These are phyloP conservation scores for Bretschneidera sinensis DNA, from an alignment of 345 rosid genomes.

Conservation along the genomic window DNA sequence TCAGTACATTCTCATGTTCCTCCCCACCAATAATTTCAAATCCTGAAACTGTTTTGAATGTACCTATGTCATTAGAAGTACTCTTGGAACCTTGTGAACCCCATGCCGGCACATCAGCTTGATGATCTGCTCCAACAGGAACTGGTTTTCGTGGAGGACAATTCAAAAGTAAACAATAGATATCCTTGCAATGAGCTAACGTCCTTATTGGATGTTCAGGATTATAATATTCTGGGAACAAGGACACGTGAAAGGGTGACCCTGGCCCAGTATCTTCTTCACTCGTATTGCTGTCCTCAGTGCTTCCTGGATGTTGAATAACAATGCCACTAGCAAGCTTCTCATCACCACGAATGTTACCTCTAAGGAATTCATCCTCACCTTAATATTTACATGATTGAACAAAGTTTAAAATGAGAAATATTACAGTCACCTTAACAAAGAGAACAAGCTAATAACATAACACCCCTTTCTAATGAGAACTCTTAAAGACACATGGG, in stretches of 20 bases:
- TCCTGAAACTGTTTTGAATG: slow-evolving; percentile 8
- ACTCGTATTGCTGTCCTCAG: slow-evolving; percentile 20
- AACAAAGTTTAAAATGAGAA: neutral
- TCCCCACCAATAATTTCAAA: neutral
- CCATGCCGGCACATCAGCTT: slow-evolving; percentile 55
- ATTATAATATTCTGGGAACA: slow-evolving; percentile 21
- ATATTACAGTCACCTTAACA: neutral
- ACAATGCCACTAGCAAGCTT: slow-evolving; percentile 14
- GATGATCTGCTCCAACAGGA: slow-evolving; percentile 65
- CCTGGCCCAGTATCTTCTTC: slow-evolving; percentile 28
- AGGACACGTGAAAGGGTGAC: slow-evolving; percentile 19
- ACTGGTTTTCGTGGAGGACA: slow-evolving; percentile 41
- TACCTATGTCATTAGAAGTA: slow-evolving; percentile 3
- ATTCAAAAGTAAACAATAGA: slow-evolving; percentile 29
- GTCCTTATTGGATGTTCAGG: slow-evolving; percentile 22
- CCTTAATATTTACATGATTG: slow-evolving; percentile 18
- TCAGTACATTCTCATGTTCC: slow-evolving; percentile 29
- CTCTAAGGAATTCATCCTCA: slow-evolving; percentile 9
- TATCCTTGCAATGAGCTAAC: slow-evolving; percentile 23
- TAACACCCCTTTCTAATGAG: neutral
- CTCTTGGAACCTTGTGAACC: neutral
- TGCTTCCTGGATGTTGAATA: slow-evolving; percentile 12
- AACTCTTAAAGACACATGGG: neutral
- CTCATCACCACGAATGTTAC: slow-evolving; percentile 13
- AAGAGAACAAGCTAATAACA: neutral